Evolutionary conservation across 768 basidiomycete genomes (phyloP), one percentile per base, ranked within the genome.

Genomic region (Cubamyces lactineus): DNA sequence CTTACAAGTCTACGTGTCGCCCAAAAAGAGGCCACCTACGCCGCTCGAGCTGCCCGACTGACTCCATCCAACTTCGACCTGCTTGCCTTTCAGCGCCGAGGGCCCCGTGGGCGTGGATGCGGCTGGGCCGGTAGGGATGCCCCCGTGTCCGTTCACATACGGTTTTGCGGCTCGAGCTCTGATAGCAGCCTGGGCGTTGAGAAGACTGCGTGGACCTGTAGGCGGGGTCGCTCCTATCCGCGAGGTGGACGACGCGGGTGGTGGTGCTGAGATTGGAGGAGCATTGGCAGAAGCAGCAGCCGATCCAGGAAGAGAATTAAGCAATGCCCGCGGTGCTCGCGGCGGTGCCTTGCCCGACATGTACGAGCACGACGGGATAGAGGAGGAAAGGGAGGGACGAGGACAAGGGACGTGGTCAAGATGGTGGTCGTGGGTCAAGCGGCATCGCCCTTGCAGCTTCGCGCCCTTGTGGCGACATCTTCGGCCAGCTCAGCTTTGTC

Each of bases 321-420:
- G 69, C 62, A 92, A 78, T 47, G 89, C 89, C 62, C 89, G 78
- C 48, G 89, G 89, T 58, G 89, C 89, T 66, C 80, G 82, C 66
- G 89, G 89, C 68, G 89, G 89, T 53, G 84, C 86, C 78, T 87
- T 90, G 71, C 89, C 88, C 75, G 89, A 89, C 89, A 91, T 89
- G 62, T 64, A 52, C 71, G 59, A 64, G 57, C 64, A 49, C 59
- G 66, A 45, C 59, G 64, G 34, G 50, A 51, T 59, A 30, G 54
- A 30, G 28, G 51, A 13, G 16, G 54, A 56, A 53, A 41, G 19
- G 26, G 57, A 55, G 57, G 60, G 45, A 47, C 34, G 46, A 17
- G 57, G 57, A 24, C 15, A 45, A 42, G 51, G 47, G 54, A 30
- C 58, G 57, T 64, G 58, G 63, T 49, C 24, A 49, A 61, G 67